A percentile compares a stretch with the other conserved stretches of the same genome.
These are phyloP conservation scores for grape (Vitis vinifera) DNA, from an alignment of 164 flowering plant genomes.

Conservation along the genomic window DNA sequence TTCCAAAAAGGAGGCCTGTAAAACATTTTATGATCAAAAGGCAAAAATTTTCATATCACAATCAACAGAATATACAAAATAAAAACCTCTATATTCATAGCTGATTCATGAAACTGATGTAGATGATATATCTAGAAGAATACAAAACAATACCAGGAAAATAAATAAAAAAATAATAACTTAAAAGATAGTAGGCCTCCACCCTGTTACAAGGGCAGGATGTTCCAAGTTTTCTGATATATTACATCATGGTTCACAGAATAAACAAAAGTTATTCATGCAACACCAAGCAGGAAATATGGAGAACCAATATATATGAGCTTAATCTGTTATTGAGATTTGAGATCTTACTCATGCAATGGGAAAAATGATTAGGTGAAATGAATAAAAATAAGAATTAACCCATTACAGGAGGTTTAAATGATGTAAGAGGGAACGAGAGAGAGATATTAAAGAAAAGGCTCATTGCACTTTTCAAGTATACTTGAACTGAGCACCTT, in stretches of 20 bases:
- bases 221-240: not conserved
- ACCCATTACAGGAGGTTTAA: too few species aligned
- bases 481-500: not conserved
- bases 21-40: not conserved
- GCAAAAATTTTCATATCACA: not conserved
- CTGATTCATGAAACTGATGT: not conserved
- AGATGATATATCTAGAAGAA: not conserved
- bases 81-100: not conserved
- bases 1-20: constrained; percentile 18
- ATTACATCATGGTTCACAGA: not conserved
- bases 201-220: not conserved
- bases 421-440: not conserved
- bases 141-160: not conserved
- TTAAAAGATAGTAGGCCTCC: not conserved
- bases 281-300: not conserved
- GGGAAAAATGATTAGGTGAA: too few species aligned
- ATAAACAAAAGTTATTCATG: not conserved
- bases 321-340: too few species aligned
- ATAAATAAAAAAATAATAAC: not conserved
- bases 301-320: too few species aligned
- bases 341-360: too few species aligned
- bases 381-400: too few species aligned
- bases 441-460: not conserved
- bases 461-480: not conserved
- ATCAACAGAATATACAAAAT: not conserved